phyloP scores from a whole-genome alignment of 176 grass and related monocot species.

The Carex pumila region DNA sequence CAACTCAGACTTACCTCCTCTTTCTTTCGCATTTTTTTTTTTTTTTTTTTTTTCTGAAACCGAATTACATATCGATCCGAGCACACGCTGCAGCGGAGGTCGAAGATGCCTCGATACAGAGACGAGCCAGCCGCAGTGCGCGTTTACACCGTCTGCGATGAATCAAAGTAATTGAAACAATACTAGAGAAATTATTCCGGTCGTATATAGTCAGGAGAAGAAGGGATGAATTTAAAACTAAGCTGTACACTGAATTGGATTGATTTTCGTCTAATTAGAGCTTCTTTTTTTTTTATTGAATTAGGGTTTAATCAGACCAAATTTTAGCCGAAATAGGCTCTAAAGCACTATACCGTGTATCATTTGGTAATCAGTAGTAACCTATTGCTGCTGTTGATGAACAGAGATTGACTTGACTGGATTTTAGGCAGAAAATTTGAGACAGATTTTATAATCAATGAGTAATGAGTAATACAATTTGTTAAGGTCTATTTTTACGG shows the following conservation, averaged over 20 bases:
- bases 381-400: background rate
- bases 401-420: background rate
- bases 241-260: background rate
- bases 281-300: background rate
- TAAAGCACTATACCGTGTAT: background rate
- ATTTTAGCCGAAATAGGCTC: background rate
- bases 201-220: background rate
- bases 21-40: background rate
- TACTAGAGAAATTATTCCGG: background rate
- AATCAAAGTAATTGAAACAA: conserved; percentile 50
- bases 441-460: background rate
- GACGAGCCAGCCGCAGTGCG: conserved; percentile 48
- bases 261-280: background rate
- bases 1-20: background rate
- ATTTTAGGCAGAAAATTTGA: background rate
- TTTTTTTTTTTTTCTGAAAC: background rate
- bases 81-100: background rate
- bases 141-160: conserved; percentile 88
- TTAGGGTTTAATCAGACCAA: background rate
- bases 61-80: background rate
- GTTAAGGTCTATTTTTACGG: background rate
- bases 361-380: background rate
- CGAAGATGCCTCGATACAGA: conserved; percentile 46
- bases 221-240: background rate
- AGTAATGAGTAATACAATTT: background rate